Conservation (phyloP, 2,329 filamentous ascomycete species). For the Colletotrichum sp. region DNA sequence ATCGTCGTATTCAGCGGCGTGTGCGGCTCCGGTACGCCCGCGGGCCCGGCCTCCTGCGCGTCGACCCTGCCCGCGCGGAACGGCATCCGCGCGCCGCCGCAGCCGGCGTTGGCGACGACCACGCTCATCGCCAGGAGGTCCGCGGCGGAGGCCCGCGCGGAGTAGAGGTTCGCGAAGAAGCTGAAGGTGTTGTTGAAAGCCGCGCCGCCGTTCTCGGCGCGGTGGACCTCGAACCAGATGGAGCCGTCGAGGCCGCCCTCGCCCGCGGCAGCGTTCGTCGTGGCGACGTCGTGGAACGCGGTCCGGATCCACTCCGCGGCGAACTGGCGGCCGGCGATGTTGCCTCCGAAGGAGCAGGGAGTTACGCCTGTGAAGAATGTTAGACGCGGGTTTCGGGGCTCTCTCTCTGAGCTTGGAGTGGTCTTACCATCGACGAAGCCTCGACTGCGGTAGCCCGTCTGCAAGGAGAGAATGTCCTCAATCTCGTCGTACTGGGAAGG, state of each 20-base stretch:
- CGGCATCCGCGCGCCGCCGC: slow-evolving; percentile 27
- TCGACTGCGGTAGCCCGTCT: slow-evolving; percentile 23
- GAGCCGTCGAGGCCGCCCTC: slow-evolving; percentile 34
- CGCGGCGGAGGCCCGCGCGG: slow-evolving; percentile 24
- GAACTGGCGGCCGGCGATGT: slow-evolving; percentile 26
- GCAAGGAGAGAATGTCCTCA: slow-evolving; percentile 25
- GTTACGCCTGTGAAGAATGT: neutral
- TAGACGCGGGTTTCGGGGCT: neutral
- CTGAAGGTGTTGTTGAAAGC: slow-evolving; percentile 34
- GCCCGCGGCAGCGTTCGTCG: slow-evolving; percentile 28
- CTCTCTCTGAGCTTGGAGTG: neutral
- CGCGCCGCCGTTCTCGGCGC: slow-evolving; percentile 30
- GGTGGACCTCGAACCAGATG: slow-evolving; percentile 32
- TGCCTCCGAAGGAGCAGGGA: slow-evolving; percentile 25
- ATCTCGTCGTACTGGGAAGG: slow-evolving; percentile 24
- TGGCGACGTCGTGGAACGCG: slow-evolving; percentile 34
- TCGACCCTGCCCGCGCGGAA: slow-evolving; percentile 29
- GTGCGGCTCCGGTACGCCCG: slow-evolving; percentile 29
- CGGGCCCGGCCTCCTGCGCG: slow-evolving; percentile 25
- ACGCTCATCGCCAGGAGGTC: slow-evolving; percentile 37
- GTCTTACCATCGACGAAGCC: slow-evolving; percentile 26
- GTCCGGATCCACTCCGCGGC: slow-evolving; percentile 36
- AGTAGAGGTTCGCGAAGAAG: slow-evolving; percentile 27
- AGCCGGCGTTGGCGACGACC: slow-evolving; percentile 26
- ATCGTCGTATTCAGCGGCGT: slow-evolving; percentile 25